Evolutionary conservation across 208 protist genomes (phyloP).

Genomic region (Trypanosoma scelopori): DNA sequence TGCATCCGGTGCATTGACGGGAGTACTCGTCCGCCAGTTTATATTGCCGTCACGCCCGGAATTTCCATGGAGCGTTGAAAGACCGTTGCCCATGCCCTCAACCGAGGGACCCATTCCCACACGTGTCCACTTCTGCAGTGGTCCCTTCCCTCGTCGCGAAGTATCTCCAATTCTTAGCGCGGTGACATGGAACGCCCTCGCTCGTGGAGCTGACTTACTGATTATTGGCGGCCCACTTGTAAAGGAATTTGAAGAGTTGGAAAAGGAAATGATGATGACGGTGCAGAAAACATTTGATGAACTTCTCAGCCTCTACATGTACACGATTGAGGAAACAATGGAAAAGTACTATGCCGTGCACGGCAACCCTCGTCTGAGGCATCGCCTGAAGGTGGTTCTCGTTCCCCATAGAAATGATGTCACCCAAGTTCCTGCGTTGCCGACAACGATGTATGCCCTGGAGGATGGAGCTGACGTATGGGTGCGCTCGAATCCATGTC

Average conservation of each 20-base stretch:
- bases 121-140: conserved; percentile 86
- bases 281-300: conserved; percentile 66
- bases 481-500: conserved; percentile 83
- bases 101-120: conserved; percentile 7
- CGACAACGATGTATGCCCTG: conserved; percentile 77
- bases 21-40: conserved; percentile 70
- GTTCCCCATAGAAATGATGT: conserved; percentile 76
- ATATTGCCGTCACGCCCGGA: conserved; percentile 55
- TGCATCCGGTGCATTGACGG: conserved; percentile 65
- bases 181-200: conserved; percentile 57
- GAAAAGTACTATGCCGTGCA: conserved; percentile 50
- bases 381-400: conserved; percentile 69
- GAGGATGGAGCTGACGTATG: conserved; percentile 56
- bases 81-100: conserved; percentile 27
- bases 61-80: conserved; percentile 62
- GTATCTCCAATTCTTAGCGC: conserved; percentile 46
- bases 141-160: conserved; percentile 77
- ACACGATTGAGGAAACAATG: conserved; percentile 67
- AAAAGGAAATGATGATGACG: conserved; percentile 45
- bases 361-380: conserved; percentile 21
- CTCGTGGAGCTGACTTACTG: conserved; percentile 72
- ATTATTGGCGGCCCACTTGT: conserved; percentile 86
- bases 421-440: conserved; percentile 78
- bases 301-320: conserved; percentile 54
- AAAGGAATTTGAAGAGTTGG: conserved; percentile 56